Evolutionary conservation across 176 grass and related monocot species (phyloP).

Genomic region (Alloteropsis semialata): DNA sequence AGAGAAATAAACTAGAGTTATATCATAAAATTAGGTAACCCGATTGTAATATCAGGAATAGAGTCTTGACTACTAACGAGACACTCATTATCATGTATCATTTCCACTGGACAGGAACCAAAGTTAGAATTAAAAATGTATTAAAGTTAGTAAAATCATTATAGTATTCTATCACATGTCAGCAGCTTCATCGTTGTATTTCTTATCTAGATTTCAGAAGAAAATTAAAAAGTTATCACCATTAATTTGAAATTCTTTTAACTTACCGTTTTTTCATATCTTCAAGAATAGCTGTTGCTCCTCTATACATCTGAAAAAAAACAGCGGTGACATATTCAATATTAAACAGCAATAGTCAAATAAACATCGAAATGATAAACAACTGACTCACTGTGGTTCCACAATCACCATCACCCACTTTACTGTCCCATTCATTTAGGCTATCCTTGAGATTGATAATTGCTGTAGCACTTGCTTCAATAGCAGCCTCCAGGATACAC

Average conservation of each 20-base stretch:
- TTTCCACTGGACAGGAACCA: background rate
- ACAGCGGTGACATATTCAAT: conserved; percentile 13
- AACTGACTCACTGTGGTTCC: conserved; percentile 76
- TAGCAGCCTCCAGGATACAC: conserved; percentile 69
- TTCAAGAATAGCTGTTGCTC: conserved; percentile 90
- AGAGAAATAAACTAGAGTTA: conserved; percentile 25
- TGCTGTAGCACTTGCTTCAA: conserved; percentile 79
- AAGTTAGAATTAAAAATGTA: background rate
- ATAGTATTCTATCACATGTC: background rate
- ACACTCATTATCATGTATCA: background rate
- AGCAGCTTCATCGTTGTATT: background rate
- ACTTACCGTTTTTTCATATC: conserved; percentile 91
- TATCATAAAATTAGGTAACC: conserved; percentile 14
- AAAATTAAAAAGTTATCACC: background rate
- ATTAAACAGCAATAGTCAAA: background rate
- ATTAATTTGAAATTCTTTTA: conserved; percentile 3
- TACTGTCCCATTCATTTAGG: conserved; percentile 96
- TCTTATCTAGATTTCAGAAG: background rate
- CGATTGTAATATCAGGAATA: background rate
- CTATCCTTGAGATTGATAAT: conserved; percentile 70
- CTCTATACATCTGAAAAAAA: conserved; percentile 91
- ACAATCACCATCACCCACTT: conserved; percentile 99
- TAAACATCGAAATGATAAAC: conserved; percentile 6
- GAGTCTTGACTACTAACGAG: too few species aligned
- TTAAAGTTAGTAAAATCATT: background rate